Evolutionary conservation across 2,329 filamentous ascomycete genomes (phyloP).

Genomic region (Xylariaceae sp.): DNA sequence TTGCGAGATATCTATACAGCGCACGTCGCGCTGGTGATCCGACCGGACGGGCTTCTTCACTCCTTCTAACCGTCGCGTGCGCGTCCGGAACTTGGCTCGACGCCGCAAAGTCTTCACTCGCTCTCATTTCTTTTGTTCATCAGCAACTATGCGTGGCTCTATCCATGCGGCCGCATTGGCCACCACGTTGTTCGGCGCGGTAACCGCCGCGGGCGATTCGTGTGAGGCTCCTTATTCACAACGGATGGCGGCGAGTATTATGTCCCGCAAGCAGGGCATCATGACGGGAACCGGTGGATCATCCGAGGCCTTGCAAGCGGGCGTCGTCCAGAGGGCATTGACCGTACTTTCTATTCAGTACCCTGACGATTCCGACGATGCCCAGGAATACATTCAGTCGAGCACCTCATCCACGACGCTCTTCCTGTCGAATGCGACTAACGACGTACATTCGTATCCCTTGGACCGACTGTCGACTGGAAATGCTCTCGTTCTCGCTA

Average conservation of each 20-base stretch:
- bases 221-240: slow-evolving; percentile 19
- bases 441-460: slow-evolving; percentile 30
- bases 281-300: slow-evolving; percentile 30
- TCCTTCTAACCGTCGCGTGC: neutral
- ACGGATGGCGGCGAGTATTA: slow-evolving; percentile 34
- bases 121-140: neutral
- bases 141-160: slow-evolving; percentile 20
- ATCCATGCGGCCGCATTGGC: slow-evolving; percentile 15
- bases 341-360: slow-evolving; percentile 28
- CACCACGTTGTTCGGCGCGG: slow-evolving; percentile 15
- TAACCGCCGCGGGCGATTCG: neutral
- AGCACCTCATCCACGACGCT: slow-evolving; percentile 29
- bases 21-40: neutral
- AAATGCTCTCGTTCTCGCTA: slow-evolving; percentile 25
- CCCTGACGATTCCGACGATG: slow-evolving; percentile 13
- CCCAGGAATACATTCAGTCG: slow-evolving; percentile 23
- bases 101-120: neutral
- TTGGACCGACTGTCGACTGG: slow-evolving; percentile 34
- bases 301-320: slow-evolving; percentile 33
- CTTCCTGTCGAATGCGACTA: slow-evolving; percentile 28
- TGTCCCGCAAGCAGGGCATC: slow-evolving; percentile 33
- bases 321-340: slow-evolving; percentile 34
- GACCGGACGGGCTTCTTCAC: neutral
- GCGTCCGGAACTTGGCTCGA: neutral
- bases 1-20: no score